These are phyloP conservation scores for Candida cerambycidarum DNA, from an alignment of 805 yeast species.

Conservation along the genomic window DNA sequence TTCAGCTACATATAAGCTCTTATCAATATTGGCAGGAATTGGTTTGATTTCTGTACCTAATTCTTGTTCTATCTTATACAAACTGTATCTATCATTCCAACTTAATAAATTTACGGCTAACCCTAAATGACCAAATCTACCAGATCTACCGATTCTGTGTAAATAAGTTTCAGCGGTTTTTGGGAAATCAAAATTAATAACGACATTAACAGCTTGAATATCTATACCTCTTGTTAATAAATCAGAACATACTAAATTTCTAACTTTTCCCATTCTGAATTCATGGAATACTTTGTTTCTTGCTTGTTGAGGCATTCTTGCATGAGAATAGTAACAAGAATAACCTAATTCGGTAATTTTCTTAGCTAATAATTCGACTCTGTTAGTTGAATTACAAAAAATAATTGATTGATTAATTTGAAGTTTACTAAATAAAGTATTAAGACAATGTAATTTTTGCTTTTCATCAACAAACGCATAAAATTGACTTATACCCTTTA, in stretches of 20 bases:
- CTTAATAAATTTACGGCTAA: slow-evolving; percentile 94
- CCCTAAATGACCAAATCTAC: slow-evolving; percentile 98
- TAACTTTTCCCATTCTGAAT: slow-evolving; percentile 96
- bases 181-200: slow-evolving; percentile 97
- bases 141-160: slow-evolving; percentile 98
- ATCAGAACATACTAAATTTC: slow-evolving; percentile 96
- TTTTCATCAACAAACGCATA: slow-evolving; percentile 98
- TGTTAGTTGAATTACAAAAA: slow-evolving; percentile 93
- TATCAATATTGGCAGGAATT: slow-evolving; percentile 91
- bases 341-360: slow-evolving; percentile 95
- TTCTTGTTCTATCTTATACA: slow-evolving; percentile 95
- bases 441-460: slow-evolving; percentile 93
- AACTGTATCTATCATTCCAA: slow-evolving; percentile 93
- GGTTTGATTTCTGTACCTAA: slow-evolving; percentile 97
- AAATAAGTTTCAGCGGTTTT: slow-evolving; percentile 96
- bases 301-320: slow-evolving; percentile 95
- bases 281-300: slow-evolving; percentile 98
- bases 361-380: slow-evolving; percentile 93
- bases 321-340: slow-evolving; percentile 96
- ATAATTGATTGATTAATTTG: slow-evolving; percentile 96
- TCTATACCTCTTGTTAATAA: slow-evolving; percentile 97
- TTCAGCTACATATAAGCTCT: slow-evolving; percentile 82
- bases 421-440: slow-evolving; percentile 89
- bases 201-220: slow-evolving; percentile 98
- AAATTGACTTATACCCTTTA: slow-evolving; percentile 94